Conservation (phyloP, 176 grass and related monocot genomes). For the Paspalum vaginatum region DNA sequence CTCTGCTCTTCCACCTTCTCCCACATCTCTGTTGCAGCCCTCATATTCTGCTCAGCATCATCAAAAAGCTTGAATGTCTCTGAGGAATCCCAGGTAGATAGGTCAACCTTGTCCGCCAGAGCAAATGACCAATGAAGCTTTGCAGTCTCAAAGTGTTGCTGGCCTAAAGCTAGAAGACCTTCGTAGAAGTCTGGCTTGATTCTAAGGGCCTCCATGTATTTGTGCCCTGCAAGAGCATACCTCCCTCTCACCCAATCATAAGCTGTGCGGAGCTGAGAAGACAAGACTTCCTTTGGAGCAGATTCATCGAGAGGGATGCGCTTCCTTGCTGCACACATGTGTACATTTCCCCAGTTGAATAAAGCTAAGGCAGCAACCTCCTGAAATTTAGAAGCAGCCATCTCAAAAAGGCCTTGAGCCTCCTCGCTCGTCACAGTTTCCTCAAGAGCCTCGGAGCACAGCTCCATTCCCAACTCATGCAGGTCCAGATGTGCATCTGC, state of each 20-base stretch:
- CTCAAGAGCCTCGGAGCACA: conserved; percentile 92
- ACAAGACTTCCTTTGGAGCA: conserved; percentile 70
- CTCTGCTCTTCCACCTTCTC: conserved; percentile 94
- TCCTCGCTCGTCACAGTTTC: conserved; percentile 83
- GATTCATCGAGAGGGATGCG: conserved; percentile 91
- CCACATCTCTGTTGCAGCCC: conserved; percentile 93
- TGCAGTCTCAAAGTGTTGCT: conserved; percentile 96
- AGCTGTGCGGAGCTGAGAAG: conserved; percentile 70
- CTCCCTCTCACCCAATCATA: conserved; percentile 88
- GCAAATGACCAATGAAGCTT: conserved; percentile 98
- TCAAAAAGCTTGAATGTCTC: conserved; percentile 88
- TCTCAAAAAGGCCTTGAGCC: conserved; percentile 82
- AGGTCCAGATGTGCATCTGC: conserved; percentile 92
- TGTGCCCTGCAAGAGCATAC: conserved; percentile 76
- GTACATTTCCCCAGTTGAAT: conserved; percentile 99
- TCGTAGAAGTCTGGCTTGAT: conserved; percentile 99
- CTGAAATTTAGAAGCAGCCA: conserved; percentile 91
- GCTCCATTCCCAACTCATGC: conserved; percentile 96
- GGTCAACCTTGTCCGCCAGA: conserved; percentile 82
- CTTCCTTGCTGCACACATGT: conserved; percentile 97
- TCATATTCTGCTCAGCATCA: conserved; percentile 91
- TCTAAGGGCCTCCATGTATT: conserved; percentile 79
- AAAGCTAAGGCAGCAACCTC: conserved; percentile 88
- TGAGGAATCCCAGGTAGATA: conserved; percentile 74
- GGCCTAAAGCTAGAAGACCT: conserved; percentile 94